Evolutionary conservation across 2,329 filamentous ascomycete genomes (phyloP).

Genomic region (Cryphonectria carpinicola): DNA sequence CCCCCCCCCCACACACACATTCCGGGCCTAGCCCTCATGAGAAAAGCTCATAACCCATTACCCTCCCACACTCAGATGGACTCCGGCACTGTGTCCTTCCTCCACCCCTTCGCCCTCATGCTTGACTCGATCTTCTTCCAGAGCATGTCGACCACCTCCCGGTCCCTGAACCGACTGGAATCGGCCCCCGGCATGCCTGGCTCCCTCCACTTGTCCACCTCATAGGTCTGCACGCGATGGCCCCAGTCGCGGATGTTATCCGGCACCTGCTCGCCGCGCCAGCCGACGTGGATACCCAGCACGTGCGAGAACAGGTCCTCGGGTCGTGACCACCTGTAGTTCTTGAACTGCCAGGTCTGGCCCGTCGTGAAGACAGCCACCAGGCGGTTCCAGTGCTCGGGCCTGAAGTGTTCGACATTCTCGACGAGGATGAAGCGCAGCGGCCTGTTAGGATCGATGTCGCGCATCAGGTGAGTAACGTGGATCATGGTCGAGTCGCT

Average conservation of each 20-base stretch:
- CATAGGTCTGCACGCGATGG: slow-evolving; percentile 75
- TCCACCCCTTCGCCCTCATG: slow-evolving; percentile 87
- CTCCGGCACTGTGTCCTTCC: slow-evolving; percentile 67
- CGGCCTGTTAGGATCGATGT: slow-evolving; percentile 70
- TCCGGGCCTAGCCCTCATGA: background rate
- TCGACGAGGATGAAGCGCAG: slow-evolving; percentile 96
- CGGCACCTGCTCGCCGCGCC: slow-evolving; percentile 81
- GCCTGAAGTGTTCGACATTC: slow-evolving; percentile 91
- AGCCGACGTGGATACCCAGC: slow-evolving; percentile 86
- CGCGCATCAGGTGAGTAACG: slow-evolving; percentile 75
- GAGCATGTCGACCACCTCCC: slow-evolving; percentile 89
- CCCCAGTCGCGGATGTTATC: slow-evolving; percentile 83
- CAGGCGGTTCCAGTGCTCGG: slow-evolving; percentile 94
- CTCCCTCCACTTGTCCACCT: slow-evolving; percentile 76
- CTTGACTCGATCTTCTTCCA: slow-evolving; percentile 88
- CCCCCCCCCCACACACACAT: too few species aligned
- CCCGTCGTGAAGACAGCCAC: slow-evolving; percentile 98
- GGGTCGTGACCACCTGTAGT: slow-evolving; percentile 92
- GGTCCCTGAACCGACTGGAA: slow-evolving; percentile 75
- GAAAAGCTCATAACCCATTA: background rate
- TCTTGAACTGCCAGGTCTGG: slow-evolving; percentile 98
- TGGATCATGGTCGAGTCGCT: slow-evolving; percentile 81
- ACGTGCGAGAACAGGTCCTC: slow-evolving; percentile 89
- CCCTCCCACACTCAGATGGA: slow-evolving; percentile 44
- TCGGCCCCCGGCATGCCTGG: slow-evolving; percentile 50